A percentile compares a stretch with the other conserved stretches of the same genome.
phyloP scores from a whole-genome alignment of 176 grass and related monocot species.

The Eleusine indica region DNA sequence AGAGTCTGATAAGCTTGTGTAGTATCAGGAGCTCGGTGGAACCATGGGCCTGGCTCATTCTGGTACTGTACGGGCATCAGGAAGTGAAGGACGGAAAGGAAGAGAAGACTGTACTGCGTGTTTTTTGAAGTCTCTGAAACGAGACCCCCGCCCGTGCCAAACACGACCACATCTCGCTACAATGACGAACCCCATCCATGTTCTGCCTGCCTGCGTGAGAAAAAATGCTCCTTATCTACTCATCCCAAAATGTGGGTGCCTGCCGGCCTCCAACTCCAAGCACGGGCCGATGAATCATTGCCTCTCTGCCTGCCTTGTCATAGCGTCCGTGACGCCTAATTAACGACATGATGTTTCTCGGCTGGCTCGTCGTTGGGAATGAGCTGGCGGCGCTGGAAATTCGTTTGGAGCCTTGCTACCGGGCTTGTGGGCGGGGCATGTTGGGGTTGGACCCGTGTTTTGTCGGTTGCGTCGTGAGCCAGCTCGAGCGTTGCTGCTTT shows the following conservation, averaged over 20 bases:
- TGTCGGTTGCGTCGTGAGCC: slow-evolving; percentile 20
- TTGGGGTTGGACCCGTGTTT: slow-evolving; percentile 30
- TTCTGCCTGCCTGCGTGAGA: no score
- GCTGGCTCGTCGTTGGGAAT: not conserved
- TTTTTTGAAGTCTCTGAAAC: no score
- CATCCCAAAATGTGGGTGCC: not conserved
- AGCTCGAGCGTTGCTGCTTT: not conserved
- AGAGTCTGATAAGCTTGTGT: not conserved
- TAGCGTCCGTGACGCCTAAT: not conserved
- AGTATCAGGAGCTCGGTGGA: not conserved
- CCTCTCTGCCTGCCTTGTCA: not conserved
- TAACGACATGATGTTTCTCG: not conserved
- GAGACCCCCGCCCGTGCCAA: no score
- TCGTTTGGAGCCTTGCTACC: slow-evolving; percentile 12
- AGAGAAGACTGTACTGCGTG: no score
- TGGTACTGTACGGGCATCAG: no score
- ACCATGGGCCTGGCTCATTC: no score
- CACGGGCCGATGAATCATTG: not conserved
- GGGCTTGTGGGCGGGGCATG: not conserved
- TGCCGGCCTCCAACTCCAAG: not conserved
- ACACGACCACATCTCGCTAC: no score
- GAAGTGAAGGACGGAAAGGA: no score
- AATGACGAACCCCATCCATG: no score
- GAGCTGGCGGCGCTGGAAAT: slow-evolving; percentile 7
- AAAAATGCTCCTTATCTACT: not conserved